Evolutionary conservation across 768 basidiomycete species (phyloP).

Genomic region (Tulasnella sp.): DNA sequence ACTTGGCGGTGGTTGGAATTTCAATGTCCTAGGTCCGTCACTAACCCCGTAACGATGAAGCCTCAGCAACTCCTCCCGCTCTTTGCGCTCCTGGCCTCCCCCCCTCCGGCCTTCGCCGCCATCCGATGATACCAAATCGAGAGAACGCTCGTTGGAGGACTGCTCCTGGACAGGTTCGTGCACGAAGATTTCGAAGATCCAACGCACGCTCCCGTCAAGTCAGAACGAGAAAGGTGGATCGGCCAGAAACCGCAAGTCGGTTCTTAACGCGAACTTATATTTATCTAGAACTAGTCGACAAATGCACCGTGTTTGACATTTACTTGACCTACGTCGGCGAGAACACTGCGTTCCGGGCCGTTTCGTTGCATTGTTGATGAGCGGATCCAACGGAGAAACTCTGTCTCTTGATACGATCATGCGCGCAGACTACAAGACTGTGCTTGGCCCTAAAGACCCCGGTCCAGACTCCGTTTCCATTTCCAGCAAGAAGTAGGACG

Average conservation of each 20-base stretch:
- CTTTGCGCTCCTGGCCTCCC: background rate
- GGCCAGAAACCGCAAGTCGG: background rate
- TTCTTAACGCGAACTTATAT: background rate
- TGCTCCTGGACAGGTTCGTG: constrained; percentile 8
- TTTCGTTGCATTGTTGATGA: no score
- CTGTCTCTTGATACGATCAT: constrained; percentile 39
- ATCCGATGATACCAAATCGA: background rate
- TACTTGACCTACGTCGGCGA: constrained; percentile 57
- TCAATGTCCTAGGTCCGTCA: no score
- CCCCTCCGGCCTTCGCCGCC: background rate
- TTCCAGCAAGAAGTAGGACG: constrained; percentile 50
- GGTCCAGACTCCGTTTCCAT: constrained; percentile 59
- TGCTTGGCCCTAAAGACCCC: constrained; percentile 45
- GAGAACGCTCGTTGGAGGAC: constrained; percentile 9
- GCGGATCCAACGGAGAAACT: constrained; percentile 2
- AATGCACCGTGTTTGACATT: constrained; percentile 46
- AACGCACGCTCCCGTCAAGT: constrained; percentile 19
- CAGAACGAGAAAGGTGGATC: background rate
- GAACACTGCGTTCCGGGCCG: constrained; percentile 30
- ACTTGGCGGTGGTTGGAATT: no score
- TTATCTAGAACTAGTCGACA: constrained; percentile 44
- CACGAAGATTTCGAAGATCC: constrained; percentile 5
- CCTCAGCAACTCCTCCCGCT: background rate
- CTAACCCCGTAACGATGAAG: no score
- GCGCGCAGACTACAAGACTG: constrained; percentile 51